These are phyloP conservation scores for Hyaloscypha finlandica DNA, from an alignment of 495 filamentous ascomycete species.

Conservation along the genomic window DNA sequence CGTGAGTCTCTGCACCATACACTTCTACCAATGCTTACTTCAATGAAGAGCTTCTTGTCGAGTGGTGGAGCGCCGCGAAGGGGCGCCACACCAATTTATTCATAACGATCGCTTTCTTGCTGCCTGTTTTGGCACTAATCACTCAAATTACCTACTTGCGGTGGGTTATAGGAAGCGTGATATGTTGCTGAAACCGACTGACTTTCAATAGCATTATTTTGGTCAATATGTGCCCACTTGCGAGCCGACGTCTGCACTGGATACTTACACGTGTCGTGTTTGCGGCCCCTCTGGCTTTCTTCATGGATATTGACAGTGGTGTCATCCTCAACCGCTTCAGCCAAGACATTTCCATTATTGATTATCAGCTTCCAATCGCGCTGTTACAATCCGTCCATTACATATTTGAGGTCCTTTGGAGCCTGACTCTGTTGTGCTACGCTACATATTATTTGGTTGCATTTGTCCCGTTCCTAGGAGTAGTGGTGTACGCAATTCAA, in stretches of 20 bases:
- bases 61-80: constrained; percentile 36
- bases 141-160: background rate
- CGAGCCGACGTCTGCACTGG: too few relatives aligned
- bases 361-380: constrained; percentile 29
- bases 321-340: constrained; percentile 36
- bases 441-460: background rate
- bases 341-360: constrained; percentile 39
- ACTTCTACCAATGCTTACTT: background rate
- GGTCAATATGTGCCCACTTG: too few relatives aligned
- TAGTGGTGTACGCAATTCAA: constrained; percentile 15
- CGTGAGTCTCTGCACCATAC: constrained; percentile 5
- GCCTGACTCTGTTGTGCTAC: background rate
- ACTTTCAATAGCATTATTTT: too few relatives aligned
- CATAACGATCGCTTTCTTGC: constrained; percentile 8
- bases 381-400: constrained; percentile 38
- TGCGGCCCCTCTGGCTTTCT: background rate
- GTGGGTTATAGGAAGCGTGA: too few relatives aligned
- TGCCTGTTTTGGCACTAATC: background rate
- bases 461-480: background rate
- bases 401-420: constrained; percentile 5
- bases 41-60: background rate
- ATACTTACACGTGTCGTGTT: background rate
- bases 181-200: too few relatives aligned
- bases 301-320: constrained; percentile 1
- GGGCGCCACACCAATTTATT: constrained; percentile 28